Percentiles rank a stretch among this genome's conserved stretches.
These are phyloP conservation scores for Eimeria brunetti DNA, from an alignment of 169 alveolate species.

Conservation along the genomic window DNA sequence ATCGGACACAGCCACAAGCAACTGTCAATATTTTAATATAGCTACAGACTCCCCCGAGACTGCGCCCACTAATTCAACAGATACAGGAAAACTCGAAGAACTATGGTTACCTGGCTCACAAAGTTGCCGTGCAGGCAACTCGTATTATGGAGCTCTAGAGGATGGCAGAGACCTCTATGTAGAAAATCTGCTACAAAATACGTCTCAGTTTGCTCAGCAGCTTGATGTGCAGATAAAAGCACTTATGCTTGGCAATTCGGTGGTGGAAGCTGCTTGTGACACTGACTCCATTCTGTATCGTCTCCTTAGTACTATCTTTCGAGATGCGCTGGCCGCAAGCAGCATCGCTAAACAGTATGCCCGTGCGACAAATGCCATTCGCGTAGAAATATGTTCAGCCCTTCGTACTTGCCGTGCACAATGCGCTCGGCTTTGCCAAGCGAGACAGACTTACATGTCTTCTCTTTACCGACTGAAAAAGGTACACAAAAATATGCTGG, in stretches of 20 bases:
- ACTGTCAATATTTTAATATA: neutral
- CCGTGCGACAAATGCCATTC: neutral
- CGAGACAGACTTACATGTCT: neutral
- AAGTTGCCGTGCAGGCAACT: neutral
- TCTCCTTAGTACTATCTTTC: neutral
- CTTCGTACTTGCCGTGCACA: neutral
- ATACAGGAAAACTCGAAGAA: neutral
- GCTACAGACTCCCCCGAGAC: neutral
- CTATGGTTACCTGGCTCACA: neutral
- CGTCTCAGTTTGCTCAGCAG: neutral
- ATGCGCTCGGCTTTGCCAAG: conserved; percentile 18
- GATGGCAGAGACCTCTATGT: neutral
- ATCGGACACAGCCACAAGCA: neutral
- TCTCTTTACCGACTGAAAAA: neutral
- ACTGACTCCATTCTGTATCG: neutral
- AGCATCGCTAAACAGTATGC: conserved; percentile 28
- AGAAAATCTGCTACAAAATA: neutral
- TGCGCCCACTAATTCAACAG: neutral
- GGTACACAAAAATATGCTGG: neutral
- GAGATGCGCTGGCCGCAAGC: neutral
- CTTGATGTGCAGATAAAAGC: neutral
- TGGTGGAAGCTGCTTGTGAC: neutral
- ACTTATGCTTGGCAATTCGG: neutral
- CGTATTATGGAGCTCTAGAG: neutral
- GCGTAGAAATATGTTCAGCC: neutral